Base-by-base conservation (phyloP, 441 rosid species). In the Adansonia gregorii region DNA sequence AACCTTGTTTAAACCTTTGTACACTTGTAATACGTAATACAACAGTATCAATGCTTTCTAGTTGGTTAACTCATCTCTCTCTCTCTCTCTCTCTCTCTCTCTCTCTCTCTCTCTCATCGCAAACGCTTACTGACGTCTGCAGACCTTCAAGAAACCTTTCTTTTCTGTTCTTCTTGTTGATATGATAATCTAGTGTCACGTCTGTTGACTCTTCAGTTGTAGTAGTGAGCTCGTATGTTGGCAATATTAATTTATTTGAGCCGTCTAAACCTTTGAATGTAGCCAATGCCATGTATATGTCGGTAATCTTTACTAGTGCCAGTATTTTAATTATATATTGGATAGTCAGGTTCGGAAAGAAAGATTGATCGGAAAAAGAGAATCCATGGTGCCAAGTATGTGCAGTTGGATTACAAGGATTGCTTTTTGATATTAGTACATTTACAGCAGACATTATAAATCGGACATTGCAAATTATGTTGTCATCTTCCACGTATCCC, bases 401-500 rank as follows among this genome's bases (percentile, higher is more conserved):
- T 14, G 15, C 45, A 27, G 9, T 63, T 6, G 6, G 3, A 35
- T 4, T 31, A 14, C 45, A 12, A 31, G 43, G 6, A 8, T 2
- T 31, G 20, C 46, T 14, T 63, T 63, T 2, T 14, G 4, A 2
- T 7, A 0, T 0, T 2, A 0, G 15, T 0, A 59, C 24, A 11
- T 22, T 22, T 3, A 59, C 35, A 27, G 65, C n/a, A 59, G 15
- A 22, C 15, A 5, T 1, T 12, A 41, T 20, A 24, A 22, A 8
- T 59, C 56, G 59, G 14, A 59, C 56, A 0, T 14, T 68, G 52
- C 70, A 70, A 45, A 66, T 46, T 39, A 83, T 59, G 75, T 51
- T 31, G 20, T 74, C 75, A 19, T 79, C 79, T 6, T 72, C 79
- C 54, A 49, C 73, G n/a, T 19, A 48, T 4, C 80, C 73, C 64